Base-by-base conservation (phyloP, 768 basidiomycete genomes). In the Rhodotorula taiwanensis region DNA sequence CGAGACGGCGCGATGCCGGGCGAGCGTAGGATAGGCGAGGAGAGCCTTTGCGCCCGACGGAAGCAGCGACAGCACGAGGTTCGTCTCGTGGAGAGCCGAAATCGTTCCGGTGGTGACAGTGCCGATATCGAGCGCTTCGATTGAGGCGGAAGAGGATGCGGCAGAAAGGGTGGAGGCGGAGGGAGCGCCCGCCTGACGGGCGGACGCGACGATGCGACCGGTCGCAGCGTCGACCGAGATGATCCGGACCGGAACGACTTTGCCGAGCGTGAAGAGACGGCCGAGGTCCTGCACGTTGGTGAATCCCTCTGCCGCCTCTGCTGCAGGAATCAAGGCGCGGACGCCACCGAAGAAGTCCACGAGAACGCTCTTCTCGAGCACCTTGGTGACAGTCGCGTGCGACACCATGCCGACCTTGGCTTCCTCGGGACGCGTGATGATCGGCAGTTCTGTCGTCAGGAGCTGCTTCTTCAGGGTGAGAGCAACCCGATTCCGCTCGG, bases 401-500 rank as follows among this genome's bases (percentile, higher is more conserved):
- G 87, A 82, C 30, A 94, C 78, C 42, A 82, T 73, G 7, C 92
- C 92, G 10, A 82, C 78, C 71, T 82, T 79, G 41, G 83, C 84
- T 59, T 89, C 86, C 41, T 85, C 85, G 57, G 85, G 73, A 21
- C 76, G 79, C 3, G 85, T 75, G 42, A 94, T 72, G 51, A 89
- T 79, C 4, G 88, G 87, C 4, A 90, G 77, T 2, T 81, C 80
- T 1, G 93, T 89, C 31, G 90, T 86, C 34, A 98, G 74, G 20
- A 99, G 79, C 2, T 87, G 84, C 78, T 89, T 93, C 79, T 97
- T 98, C 25, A 93, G 84, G 0, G 95, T 98, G 53, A 98, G 77
- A 13, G 83, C 82, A 57, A 99, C 82, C 21, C 92, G 82, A 72
- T 86, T 87, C 59, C 86, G 82, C 49, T 86, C 85, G 0, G 84